Evolutionary conservation across 225 moss, liverwort and hornwort species (phyloP), one percentile per base, ranked within the genome.

Genomic region (Physcomitrium patens): DNA sequence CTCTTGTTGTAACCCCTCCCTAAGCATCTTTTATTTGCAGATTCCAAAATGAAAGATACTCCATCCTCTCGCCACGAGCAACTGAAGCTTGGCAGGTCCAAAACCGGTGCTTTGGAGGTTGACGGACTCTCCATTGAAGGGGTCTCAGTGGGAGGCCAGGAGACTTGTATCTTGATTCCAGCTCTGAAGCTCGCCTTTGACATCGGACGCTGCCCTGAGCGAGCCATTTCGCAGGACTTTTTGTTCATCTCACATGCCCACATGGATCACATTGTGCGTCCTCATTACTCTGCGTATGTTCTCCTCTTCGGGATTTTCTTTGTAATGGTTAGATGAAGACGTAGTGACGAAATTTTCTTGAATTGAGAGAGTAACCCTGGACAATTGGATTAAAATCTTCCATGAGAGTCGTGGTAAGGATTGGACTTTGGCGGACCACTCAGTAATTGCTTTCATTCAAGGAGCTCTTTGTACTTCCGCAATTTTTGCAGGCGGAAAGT

Each of bases 181-280:
- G 77, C 78, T 2, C 84, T 88, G 83, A 93, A 83, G 67, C 37
- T 94, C 45, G 91, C 91, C 26, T 97, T 93, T 59, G 94, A 97
- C 37, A 94, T 93, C 28, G 94, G 97, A 70, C 91, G 94, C 12
- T 99, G 94, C 78, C 97, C 97, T 27, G 86, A 91, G 78, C 90
- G 91, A 16, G 94, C 93, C 45, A 79, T 99, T 65, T 85, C 90
- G 19, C 94, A 91, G 59, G 97, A 99, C 58, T 93, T 89, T 73
- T 74, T 99, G 49, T 89, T 93, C 82, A 90, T 94, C 59, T 92
- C 93, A 0, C 97, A 99, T 76, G 93, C 90, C 5, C 94, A 99
- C 67, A 91, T 99, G 93, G 97, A 99, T 81, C 97, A 99, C 74
- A 94, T 99, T 71, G 96, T 96, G 28, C 77, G 93, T 70, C 31